These are phyloP conservation scores for Plasmopara halstedii DNA, from an alignment of 352 stramenopile genomes.

Conservation along the genomic window DNA sequence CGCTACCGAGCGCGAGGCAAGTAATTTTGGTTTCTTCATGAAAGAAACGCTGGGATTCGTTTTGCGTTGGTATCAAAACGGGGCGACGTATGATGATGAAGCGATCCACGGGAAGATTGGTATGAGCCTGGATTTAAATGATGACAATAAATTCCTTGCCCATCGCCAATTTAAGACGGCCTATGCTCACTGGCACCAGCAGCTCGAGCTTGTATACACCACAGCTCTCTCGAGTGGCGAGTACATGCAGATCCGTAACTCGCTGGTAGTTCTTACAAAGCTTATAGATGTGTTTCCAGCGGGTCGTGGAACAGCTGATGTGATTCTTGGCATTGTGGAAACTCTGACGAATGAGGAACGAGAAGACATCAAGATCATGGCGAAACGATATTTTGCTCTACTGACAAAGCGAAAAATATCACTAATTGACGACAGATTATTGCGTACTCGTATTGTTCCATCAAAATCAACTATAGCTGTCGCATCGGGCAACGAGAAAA, in stretches of 20 bases:
- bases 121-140: conserved; percentile 62
- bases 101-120: conserved; percentile 62
- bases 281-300: conserved; percentile 80
- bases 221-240: conserved; percentile 52
- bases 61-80: conserved; percentile 73
- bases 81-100: conserved; percentile 70
- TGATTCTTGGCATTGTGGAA: conserved; percentile 59
- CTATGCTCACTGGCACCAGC: conserved; percentile 71
- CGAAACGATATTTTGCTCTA: conserved; percentile 76
- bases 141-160: conserved; percentile 45
- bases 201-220: conserved; percentile 56
- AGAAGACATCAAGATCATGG: conserved; percentile 88
- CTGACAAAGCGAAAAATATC: conserved; percentile 68
- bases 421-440: conserved; percentile 55
- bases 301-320: conserved; percentile 44
- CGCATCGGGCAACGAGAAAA: conserved; percentile 10
- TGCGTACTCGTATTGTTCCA: conserved; percentile 21
- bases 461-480: conserved; percentile 7
- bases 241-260: conserved; percentile 85
- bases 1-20: conserved; percentile 75
- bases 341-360: conserved; percentile 69
- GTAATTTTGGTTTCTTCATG: conserved; percentile 83
- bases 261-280: conserved; percentile 83
- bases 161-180: conserved; percentile 72
- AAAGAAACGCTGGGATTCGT: conserved; percentile 69